phyloP scores from a whole-genome alignment of 805 yeast species.

The Kurtzmaniella fragi region DNA sequence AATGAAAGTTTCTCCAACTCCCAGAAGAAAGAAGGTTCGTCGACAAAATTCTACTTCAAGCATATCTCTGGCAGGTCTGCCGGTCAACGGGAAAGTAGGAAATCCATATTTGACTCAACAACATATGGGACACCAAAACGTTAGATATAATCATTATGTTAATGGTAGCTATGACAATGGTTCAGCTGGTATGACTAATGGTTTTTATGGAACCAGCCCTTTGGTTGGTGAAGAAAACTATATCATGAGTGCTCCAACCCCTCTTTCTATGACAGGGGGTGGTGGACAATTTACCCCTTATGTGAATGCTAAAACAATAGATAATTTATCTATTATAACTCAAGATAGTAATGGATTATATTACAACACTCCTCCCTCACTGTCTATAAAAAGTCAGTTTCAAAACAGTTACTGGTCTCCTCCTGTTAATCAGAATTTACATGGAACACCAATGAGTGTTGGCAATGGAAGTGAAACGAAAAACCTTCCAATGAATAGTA shows the following conservation, averaged over 20 bases:
- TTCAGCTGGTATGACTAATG: too few species aligned
- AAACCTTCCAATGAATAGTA: too few species aligned
- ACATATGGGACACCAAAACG: too few species aligned
- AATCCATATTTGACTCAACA: too few species aligned
- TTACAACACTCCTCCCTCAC: slow-evolving; percentile 18
- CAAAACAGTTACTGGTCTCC: slow-evolving; percentile 3
- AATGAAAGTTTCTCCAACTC: slow-evolving; percentile 35
- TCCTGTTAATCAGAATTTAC: not conserved
- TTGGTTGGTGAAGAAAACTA: not conserved
- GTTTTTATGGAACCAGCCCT: too few species aligned
- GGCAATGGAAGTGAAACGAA: not conserved
- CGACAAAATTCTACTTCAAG: slow-evolving; percentile 8
- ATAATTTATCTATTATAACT: slow-evolving; percentile 28
- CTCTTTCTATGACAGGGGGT: slow-evolving; percentile 12
- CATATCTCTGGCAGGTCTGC: not conserved
- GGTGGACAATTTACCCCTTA: slow-evolving; percentile 14
- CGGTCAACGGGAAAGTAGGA: too few species aligned
- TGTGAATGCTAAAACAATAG: slow-evolving; percentile 29
- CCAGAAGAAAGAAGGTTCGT: slow-evolving; percentile 7
- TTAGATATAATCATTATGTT: too few species aligned
- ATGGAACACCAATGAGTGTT: not conserved
- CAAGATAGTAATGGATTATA: slow-evolving; percentile 6
- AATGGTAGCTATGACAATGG: too few species aligned
- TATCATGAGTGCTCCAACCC: slow-evolving; percentile 9
- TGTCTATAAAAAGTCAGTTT: slow-evolving; percentile 8